Percentiles rank a stretch among this genome's conserved stretches.
Evolutionary conservation across 805 yeast genomes (phyloP).

Genomic region (Brettanomyces naardenensis): DNA sequence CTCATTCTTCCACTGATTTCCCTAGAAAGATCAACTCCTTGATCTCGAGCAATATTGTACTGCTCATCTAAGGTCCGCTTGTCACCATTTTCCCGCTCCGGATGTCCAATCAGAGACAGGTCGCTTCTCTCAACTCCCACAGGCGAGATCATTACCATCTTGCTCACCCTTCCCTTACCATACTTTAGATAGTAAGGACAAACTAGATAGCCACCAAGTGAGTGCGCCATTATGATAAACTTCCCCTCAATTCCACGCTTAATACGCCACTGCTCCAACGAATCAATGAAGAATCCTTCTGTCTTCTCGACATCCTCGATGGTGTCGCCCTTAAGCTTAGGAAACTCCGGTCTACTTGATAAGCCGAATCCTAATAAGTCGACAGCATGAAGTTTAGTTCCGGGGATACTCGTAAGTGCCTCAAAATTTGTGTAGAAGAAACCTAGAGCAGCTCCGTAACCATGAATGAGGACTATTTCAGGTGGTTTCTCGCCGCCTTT

Average conservation of each 20-base stretch:
- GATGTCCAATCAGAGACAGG: slow-evolving; percentile 29
- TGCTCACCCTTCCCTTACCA: slow-evolving; percentile 41
- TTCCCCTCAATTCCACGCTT: slow-evolving; percentile 34
- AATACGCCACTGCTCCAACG: slow-evolving; percentile 59
- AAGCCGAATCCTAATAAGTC: slow-evolving; percentile 71
- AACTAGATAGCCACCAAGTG: slow-evolving; percentile 71
- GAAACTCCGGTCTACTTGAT: slow-evolving; percentile 47
- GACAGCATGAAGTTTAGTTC: slow-evolving; percentile 54
- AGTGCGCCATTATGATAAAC: slow-evolving; percentile 66
- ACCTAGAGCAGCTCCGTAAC: slow-evolving; percentile 88
- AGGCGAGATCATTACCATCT: slow-evolving; percentile 61
- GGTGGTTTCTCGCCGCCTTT: slow-evolving; percentile 8
- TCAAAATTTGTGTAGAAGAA: slow-evolving; percentile 68
- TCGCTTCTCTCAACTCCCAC: slow-evolving; percentile 68
- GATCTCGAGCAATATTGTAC: slow-evolving; percentile 13
- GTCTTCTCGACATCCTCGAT: slow-evolving; percentile 33
- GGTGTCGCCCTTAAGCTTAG: slow-evolving; percentile 21
- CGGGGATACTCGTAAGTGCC: slow-evolving; percentile 40
- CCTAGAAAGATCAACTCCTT: slow-evolving; percentile 25
- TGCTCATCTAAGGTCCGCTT: slow-evolving; percentile 9
- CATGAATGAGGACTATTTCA: slow-evolving; percentile 69
- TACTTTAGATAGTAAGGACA: slow-evolving; percentile 54
- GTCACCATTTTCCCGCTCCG: slow-evolving; percentile 3
- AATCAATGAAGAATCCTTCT: slow-evolving; percentile 52
- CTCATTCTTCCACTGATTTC: slow-evolving; percentile 21